phyloP scores from a whole-genome alignment of 192 early-diverging fungal genomes.

The Kappamyces sp. region DNA sequence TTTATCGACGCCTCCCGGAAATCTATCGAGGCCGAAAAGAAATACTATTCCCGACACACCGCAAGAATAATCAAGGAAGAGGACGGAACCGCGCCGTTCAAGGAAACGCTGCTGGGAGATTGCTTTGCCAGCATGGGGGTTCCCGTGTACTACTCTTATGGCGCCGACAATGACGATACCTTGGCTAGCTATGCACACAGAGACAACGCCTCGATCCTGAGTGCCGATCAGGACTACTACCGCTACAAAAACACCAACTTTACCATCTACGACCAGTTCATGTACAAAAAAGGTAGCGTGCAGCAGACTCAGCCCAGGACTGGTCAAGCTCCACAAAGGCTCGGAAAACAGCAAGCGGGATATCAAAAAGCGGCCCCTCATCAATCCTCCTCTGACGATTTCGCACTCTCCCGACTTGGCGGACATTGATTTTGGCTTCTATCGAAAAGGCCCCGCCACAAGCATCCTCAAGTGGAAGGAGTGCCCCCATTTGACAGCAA shows the following conservation, averaged over 20 bases:
- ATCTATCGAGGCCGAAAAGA: slow-evolving; percentile 14
- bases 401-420: background rate
- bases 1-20: slow-evolving; percentile 16
- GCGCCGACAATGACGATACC: slow-evolving; percentile 24
- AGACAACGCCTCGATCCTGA: slow-evolving; percentile 15
- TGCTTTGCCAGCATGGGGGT: slow-evolving; percentile 5
- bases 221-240: slow-evolving; percentile 18
- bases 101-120: slow-evolving; percentile 1
- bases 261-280: slow-evolving; percentile 1
- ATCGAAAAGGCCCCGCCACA: background rate
- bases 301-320: background rate
- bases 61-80: slow-evolving; percentile 2
- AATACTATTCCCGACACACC: slow-evolving; percentile 7
- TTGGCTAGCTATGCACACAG: slow-evolving; percentile 13
- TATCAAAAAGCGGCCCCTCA: slow-evolving; percentile 6
- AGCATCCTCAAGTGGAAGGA: background rate
- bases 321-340: background rate
- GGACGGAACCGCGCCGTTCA: background rate
- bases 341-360: background rate
- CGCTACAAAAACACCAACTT: slow-evolving; percentile 10
- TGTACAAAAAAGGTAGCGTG: slow-evolving; percentile 4
- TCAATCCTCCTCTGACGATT: background rate
- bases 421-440: background rate
- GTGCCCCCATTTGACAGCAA: background rate
- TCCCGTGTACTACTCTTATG: slow-evolving; percentile 13